phyloP scores from a whole-genome alignment of 768 basidiomycete species.

The Tulasnella sp. region DNA sequence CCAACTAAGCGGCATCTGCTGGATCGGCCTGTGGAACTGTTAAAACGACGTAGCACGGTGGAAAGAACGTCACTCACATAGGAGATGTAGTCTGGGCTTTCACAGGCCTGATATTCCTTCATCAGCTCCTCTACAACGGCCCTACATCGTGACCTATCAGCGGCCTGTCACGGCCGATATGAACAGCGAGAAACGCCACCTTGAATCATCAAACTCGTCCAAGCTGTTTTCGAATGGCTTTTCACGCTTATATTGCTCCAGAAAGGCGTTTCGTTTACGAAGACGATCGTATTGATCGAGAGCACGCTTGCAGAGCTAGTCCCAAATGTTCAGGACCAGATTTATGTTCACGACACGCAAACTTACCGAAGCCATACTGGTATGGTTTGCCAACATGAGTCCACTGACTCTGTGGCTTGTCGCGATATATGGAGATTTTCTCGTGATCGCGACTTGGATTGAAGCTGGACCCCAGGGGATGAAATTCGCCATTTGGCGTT shows the following conservation, averaged over 20 bases:
- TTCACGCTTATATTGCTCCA: conserved; percentile 97
- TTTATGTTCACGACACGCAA: neutral
- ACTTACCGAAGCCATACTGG: conserved; percentile 89
- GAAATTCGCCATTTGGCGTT: conserved; percentile 92
- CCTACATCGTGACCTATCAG: conserved; percentile 28
- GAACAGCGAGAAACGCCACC: conserved; percentile 36
- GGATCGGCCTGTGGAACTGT: neutral
- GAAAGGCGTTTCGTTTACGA: conserved; percentile 77
- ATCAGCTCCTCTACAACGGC: conserved; percentile 77
- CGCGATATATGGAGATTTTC: conserved; percentile 75
- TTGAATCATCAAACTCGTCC: conserved; percentile 96
- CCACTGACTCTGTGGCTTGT: conserved; percentile 93
- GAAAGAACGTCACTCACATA: conserved; percentile 40
- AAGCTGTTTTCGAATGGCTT: conserved; percentile 86
- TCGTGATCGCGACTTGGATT: conserved; percentile 91
- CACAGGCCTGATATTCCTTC: conserved; percentile 93
- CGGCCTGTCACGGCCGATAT: neutral
- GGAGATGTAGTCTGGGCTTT: conserved; percentile 87
- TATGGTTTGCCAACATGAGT: conserved; percentile 97
- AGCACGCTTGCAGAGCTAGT: conserved; percentile 93
- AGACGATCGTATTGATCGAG: conserved; percentile 88
- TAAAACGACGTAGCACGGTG: neutral
- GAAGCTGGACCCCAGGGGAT: conserved; percentile 99
- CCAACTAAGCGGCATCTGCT: conserved; percentile 1
- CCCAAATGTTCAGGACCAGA: neutral